phyloP scores from a whole-genome alignment of 306 rosid genomes.

The Citrullus colocynthis region DNA sequence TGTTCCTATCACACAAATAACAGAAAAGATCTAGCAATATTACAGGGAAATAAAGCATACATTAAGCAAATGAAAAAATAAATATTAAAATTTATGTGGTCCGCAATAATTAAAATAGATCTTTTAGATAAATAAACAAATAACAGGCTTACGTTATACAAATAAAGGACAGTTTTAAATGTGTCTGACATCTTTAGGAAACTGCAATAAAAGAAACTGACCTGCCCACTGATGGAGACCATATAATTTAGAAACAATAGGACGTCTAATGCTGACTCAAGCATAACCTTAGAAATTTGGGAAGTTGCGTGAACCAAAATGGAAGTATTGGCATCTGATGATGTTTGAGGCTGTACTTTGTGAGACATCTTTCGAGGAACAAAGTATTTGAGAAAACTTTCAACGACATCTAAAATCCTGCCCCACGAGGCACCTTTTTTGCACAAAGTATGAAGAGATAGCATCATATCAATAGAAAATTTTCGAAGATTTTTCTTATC shows the following conservation, averaged over 20 bases:
- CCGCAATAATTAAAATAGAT: not conserved
- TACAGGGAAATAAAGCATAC: not conserved
- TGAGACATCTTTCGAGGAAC: constrained; percentile 58
- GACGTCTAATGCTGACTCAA: constrained; percentile 73
- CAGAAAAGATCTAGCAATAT: not conserved
- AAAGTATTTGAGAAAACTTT: constrained; percentile 60
- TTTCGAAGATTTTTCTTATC: constrained; percentile 62
- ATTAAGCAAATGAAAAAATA: not conserved
- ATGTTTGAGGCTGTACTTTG: constrained; percentile 27
- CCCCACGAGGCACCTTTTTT: constrained; percentile 60
- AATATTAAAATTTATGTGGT: not conserved
- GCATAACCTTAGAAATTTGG: constrained; percentile 82
- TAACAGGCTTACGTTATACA: not conserved
- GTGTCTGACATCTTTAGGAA: not conserved
- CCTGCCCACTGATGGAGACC: constrained; percentile 76
- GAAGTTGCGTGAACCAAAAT: constrained; percentile 66
- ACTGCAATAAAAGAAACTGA: constrained; percentile 20
- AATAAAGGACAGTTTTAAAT: not conserved
- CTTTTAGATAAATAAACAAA: not conserved
- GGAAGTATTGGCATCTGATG: constrained; percentile 44
- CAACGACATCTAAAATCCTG: constrained; percentile 47
- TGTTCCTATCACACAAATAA: not conserved
- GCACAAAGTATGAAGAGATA: constrained; percentile 69
- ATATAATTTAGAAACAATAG: constrained; percentile 76
- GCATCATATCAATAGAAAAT: constrained; percentile 64